A percentile compares a stretch with the other conserved stretches of the same genome.
Conservation (phyloP, 2,329 filamentous ascomycete species). For the Diaporthe australafricana region DNA sequence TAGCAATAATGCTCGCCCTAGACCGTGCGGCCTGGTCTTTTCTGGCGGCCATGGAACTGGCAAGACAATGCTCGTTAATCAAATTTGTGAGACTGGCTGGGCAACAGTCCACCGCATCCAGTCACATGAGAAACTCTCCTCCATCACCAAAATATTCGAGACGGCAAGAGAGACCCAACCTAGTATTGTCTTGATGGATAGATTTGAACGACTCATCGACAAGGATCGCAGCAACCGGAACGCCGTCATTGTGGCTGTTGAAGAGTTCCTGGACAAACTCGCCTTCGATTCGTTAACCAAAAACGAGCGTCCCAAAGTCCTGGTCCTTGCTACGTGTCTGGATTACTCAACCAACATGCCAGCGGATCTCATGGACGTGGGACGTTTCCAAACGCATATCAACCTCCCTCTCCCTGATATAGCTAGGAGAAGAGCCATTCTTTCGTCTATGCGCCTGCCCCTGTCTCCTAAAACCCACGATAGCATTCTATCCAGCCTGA, state of each 20-base stretch:
- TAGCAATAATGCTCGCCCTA: slow-evolving; percentile 48
- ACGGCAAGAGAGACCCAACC: slow-evolving; percentile 77
- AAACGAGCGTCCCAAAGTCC: slow-evolving; percentile 64
- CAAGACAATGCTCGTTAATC: slow-evolving; percentile 80
- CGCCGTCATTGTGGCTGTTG: slow-evolving; percentile 62
- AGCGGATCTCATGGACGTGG: slow-evolving; percentile 70
- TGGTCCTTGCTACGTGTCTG: slow-evolving; percentile 80
- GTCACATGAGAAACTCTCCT: slow-evolving; percentile 64
- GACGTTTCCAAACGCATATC: slow-evolving; percentile 75
- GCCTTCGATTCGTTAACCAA: slow-evolving; percentile 51
- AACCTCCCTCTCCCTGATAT: slow-evolving; percentile 83
- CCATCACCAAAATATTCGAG: slow-evolving; percentile 76
- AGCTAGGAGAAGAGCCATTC: slow-evolving; percentile 77
- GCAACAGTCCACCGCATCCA: slow-evolving; percentile 73
- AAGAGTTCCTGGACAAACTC: slow-evolving; percentile 65
- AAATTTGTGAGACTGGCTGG: slow-evolving; percentile 77
- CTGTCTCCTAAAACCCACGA: slow-evolving; percentile 62
- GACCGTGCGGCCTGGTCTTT: slow-evolving; percentile 73
- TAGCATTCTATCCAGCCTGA: slow-evolving; percentile 68
- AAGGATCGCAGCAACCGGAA: slow-evolving; percentile 65
- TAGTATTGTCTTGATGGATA: slow-evolving; percentile 83
- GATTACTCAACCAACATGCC: slow-evolving; percentile 80
- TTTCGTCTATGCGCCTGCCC: slow-evolving; percentile 68
- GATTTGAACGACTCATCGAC: slow-evolving; percentile 77
- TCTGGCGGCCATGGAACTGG: slow-evolving; percentile 88